These are phyloP conservation scores for Cryphonectria radicalis DNA, from an alignment of 2,329 filamentous ascomycete species.

Conservation along the genomic window DNA sequence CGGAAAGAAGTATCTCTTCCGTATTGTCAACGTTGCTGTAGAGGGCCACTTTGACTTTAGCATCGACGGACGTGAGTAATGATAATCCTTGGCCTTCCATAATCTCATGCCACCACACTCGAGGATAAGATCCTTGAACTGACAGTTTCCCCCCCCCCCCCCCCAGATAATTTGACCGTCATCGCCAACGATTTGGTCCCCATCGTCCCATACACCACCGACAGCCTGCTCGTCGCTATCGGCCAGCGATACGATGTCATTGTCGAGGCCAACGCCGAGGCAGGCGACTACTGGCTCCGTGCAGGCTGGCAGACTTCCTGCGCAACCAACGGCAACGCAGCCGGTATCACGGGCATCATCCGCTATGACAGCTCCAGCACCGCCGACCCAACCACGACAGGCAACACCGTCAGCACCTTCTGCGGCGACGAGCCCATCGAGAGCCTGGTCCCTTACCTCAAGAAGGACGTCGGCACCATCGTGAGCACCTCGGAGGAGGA, in stretches of 20 bases:
- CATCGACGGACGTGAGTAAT: slow-evolving; percentile 39
- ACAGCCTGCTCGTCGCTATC: slow-evolving; percentile 55
- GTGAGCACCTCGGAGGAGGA: slow-evolving; percentile 16
- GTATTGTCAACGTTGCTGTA: slow-evolving; percentile 55
- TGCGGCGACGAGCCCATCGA: slow-evolving; percentile 17
- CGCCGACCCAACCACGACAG: slow-evolving; percentile 11
- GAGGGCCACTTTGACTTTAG: slow-evolving; percentile 55
- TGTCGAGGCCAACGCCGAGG: slow-evolving; percentile 45
- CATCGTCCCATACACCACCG: slow-evolving; percentile 52
- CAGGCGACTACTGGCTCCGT: slow-evolving; percentile 50
- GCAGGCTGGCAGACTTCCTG: slow-evolving; percentile 37
- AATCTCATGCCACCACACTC: neutral
- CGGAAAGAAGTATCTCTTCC: slow-evolving; percentile 52
- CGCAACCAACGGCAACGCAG: slow-evolving; percentile 16
- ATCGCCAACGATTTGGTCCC: slow-evolving; percentile 54
- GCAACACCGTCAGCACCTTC: slow-evolving; percentile 10
- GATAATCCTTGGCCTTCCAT: no score
- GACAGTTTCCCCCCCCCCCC: neutral
- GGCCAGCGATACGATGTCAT: slow-evolving; percentile 50
- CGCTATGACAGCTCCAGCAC: slow-evolving; percentile 29
- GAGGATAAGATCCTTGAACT: neutral
- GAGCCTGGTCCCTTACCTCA: slow-evolving; percentile 20
- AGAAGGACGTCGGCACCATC: slow-evolving; percentile 28
- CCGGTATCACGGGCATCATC: slow-evolving; percentile 31
- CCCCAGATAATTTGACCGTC: slow-evolving; percentile 14